A percentile compares a stretch with the other conserved stretches of the same genome.
phyloP scores from a whole-genome alignment of 345 rosid genomes.

The Eucalyptus pauciflora region DNA sequence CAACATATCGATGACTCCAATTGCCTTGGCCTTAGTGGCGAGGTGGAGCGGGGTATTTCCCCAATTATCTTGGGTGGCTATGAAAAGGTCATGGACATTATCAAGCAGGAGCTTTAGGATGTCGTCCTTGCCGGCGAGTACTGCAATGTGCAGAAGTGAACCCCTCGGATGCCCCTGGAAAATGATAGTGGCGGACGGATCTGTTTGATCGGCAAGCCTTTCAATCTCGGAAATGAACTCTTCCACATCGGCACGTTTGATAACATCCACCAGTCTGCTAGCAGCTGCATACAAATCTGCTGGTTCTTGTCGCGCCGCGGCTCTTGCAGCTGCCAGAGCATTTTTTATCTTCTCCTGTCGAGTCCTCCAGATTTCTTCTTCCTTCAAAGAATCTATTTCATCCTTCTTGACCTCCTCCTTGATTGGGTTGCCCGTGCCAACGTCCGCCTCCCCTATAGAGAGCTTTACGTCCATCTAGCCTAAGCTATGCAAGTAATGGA shows the following conservation, averaged over 20 bases:
- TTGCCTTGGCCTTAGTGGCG: too few species aligned
- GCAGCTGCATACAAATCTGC: not conserved
- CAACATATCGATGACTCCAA: too few species aligned
- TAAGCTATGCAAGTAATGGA: accelerated
- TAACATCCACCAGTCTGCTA: not conserved
- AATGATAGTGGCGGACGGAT: not conserved
- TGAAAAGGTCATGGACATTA: accelerated
- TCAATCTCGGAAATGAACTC: not conserved
- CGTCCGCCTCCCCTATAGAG: not conserved
- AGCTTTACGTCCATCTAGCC: not conserved
- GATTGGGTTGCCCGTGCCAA: too few species aligned
- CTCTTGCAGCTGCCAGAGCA: too few species aligned
- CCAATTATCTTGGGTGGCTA: too few species aligned
- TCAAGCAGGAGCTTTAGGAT: too few species aligned
- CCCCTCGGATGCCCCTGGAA: not conserved
- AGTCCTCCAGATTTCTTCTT: too few species aligned
- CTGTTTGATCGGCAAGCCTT: not conserved
- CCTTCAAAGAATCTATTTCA: too few species aligned
- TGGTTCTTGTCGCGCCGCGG: not conserved
- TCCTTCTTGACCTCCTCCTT: too few species aligned
- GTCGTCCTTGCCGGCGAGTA: accelerated
- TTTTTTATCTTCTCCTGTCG: too few species aligned
- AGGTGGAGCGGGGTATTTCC: too few species aligned
- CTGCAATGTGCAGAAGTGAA: too few species aligned
- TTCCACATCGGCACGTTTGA: not conserved